Percentiles rank a stretch among this genome's conserved stretches.
Evolutionary conservation across 2,329 filamentous ascomycete genomes (phyloP).

Genomic region (Hymenoscyphus linearis): DNA sequence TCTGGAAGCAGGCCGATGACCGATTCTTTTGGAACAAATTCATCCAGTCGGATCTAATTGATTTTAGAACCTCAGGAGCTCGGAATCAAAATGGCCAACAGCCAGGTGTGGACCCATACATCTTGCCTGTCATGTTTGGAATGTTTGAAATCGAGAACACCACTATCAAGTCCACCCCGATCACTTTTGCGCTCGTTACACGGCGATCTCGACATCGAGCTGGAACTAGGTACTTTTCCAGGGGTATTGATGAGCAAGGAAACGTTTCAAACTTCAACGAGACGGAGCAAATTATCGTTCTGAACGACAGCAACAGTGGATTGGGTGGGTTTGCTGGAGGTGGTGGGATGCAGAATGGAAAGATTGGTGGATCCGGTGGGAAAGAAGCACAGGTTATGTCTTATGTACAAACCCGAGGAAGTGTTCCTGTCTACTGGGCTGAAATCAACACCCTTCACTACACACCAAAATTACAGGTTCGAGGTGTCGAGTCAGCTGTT

Average conservation of each 20-base stretch:
- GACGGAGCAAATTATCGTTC: conserved; percentile 85
- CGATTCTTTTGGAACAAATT: conserved; percentile 99
- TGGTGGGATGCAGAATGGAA: conserved; percentile 69
- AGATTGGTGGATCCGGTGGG: conserved; percentile 51
- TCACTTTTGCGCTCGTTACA: conserved; percentile 85
- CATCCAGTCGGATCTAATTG: conserved; percentile 83
- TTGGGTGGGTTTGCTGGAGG: conserved; percentile 77
- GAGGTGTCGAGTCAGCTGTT: conserved; percentile 74
- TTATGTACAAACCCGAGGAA: conserved; percentile 94
- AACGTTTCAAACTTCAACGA: conserved; percentile 99
- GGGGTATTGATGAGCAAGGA: conserved; percentile 87
- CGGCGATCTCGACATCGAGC: conserved; percentile 81
- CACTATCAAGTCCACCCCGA: conserved; percentile 73
- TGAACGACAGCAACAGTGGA: conserved; percentile 75
- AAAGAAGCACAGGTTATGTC: conserved; percentile 85
- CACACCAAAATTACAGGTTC: conserved; percentile 82
- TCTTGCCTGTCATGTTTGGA: conserved; percentile 91
- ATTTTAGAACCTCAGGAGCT: conserved; percentile 66
- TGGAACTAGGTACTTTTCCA: conserved; percentile 90
- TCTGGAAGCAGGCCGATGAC: conserved; percentile 92
- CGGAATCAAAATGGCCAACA: conserved; percentile 65
- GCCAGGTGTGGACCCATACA: conserved; percentile 78
- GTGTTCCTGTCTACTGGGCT: conserved; percentile 92
- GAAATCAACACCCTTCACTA: conserved; percentile 93
- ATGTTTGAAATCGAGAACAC: conserved; percentile 91